phyloP scores from a whole-genome alignment of 139 green algal species.

The Edaphochlamys debaryana region DNA sequence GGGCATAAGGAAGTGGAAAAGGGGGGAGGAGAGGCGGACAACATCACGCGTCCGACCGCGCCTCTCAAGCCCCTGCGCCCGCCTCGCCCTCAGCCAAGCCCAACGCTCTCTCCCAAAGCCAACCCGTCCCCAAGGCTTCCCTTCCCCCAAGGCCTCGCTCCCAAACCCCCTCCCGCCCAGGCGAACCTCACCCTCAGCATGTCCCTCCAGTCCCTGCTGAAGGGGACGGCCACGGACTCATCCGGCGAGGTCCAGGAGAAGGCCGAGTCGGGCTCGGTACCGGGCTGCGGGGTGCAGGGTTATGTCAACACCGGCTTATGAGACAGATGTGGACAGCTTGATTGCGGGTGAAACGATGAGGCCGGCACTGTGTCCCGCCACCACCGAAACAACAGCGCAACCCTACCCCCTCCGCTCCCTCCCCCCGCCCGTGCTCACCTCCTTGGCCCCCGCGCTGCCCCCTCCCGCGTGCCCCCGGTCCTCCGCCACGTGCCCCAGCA shows the following conservation, averaged over 20 bases:
- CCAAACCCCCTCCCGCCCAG: too few relatives aligned
- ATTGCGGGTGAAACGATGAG: neutral
- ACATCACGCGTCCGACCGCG: too few relatives aligned
- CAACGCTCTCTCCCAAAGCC: neutral
- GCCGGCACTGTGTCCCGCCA: too few relatives aligned
- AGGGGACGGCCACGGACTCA: slow-evolving; percentile 65
- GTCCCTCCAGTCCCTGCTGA: slow-evolving; percentile 44
- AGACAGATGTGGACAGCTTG: too few relatives aligned
- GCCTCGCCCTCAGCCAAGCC: neutral
- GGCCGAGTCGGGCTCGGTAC: slow-evolving; percentile 55
- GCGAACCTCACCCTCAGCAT: slow-evolving; percentile 53
- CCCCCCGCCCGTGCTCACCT: neutral
- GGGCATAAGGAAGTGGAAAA: neutral
- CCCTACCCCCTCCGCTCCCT: too few relatives aligned
- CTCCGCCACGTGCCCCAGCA: slow-evolving; percentile 58
- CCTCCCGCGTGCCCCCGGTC: slow-evolving; percentile 45
- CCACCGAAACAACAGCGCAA: too few relatives aligned
- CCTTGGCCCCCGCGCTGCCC: neutral
- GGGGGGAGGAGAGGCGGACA: neutral
- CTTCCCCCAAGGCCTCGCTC: too few relatives aligned
- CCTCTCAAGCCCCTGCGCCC: neutral
- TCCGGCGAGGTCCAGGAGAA: slow-evolving; percentile 87
- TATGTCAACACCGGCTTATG: too few relatives aligned
- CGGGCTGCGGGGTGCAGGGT: slow-evolving; percentile 7
- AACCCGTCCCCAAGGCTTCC: too few relatives aligned